These are phyloP conservation scores for Geoglossum glabrum DNA, from an alignment of 495 filamentous ascomycete genomes.

Conservation along the genomic window DNA sequence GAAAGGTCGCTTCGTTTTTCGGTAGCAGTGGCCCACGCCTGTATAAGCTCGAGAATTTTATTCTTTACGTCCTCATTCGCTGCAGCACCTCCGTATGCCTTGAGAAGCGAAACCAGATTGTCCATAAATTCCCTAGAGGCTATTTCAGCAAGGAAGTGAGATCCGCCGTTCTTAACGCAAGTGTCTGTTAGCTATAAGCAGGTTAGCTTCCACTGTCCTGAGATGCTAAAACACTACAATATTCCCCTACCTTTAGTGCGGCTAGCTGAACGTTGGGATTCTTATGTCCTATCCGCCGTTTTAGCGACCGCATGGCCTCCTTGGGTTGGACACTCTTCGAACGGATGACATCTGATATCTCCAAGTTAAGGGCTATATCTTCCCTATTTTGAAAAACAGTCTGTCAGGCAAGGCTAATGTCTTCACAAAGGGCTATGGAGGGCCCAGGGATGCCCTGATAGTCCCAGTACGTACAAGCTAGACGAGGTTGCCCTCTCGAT, in stretches of 20 bases:
- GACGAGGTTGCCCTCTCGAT: constrained; percentile 86
- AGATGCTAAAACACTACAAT: not conserved
- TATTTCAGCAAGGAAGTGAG: constrained; percentile 89
- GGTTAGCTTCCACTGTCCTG: constrained; percentile 2
- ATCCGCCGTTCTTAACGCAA: constrained; percentile 93
- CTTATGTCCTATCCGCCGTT: constrained; percentile 80
- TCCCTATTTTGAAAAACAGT: constrained; percentile 35
- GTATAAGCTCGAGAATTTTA: constrained; percentile 84
- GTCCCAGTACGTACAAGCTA: constrained; percentile 44
- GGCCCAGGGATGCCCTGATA: not conserved
- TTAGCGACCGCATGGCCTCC: constrained; percentile 91
- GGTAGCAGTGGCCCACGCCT: constrained; percentile 79
- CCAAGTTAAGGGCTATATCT: constrained; percentile 88
- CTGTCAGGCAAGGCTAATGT: constrained; percentile 8
- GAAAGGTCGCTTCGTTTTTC: constrained; percentile 65
- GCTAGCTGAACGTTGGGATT: constrained; percentile 93
- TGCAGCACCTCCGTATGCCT: constrained; percentile 50
- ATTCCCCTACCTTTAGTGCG: constrained; percentile 55
- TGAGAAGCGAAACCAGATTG: constrained; percentile 75
- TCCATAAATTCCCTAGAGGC: constrained; percentile 97
- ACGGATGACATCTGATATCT: constrained; percentile 89
- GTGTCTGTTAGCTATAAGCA: constrained; percentile 65
- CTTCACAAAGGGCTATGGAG: not conserved
- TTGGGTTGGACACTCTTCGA: constrained; percentile 93
- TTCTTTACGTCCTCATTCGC: constrained; percentile 67